Conservation (phyloP, 176 grass and related monocot species). For the Areca catechu region DNA sequence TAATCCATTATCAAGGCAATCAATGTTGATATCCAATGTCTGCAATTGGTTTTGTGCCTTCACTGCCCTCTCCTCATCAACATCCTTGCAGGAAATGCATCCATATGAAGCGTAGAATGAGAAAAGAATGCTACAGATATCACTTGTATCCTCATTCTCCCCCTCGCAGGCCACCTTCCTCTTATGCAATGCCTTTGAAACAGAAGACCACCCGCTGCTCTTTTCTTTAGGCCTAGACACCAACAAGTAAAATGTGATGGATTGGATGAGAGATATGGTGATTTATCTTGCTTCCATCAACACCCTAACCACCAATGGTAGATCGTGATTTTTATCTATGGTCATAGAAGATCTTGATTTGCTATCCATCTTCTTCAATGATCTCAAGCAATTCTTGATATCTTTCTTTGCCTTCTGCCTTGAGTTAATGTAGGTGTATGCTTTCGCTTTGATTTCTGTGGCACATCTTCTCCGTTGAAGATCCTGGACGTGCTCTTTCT, state of each 20-base stretch:
- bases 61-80: not conserved
- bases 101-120: not conserved
- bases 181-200: constrained; percentile 35
- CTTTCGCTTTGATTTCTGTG: constrained; percentile 13
- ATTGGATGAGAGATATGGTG: constrained; percentile 28
- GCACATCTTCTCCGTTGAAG: constrained; percentile 32
- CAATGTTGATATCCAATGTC: not conserved
- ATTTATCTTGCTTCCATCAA: constrained; percentile 35
- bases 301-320: constrained; percentile 8
- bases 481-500: constrained; percentile 31
- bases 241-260: constrained; percentile 6
- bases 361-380: constrained; percentile 1
- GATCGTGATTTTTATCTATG: constrained; percentile 6
- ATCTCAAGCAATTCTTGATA: constrained; percentile 29
- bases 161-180: constrained; percentile 17
- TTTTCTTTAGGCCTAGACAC: constrained; percentile 22
- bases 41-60: not conserved
- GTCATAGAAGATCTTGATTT: not conserved
- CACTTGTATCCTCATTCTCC: constrained; percentile 10
- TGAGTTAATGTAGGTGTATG: not conserved
- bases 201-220: constrained; percentile 32
- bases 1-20: constrained; percentile 11
- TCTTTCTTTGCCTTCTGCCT: constrained; percentile 11
- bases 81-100: not conserved
- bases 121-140: not conserved